phyloP scores from a whole-genome alignment of 208 protist species.

The Leishmania lainsoni region DNA sequence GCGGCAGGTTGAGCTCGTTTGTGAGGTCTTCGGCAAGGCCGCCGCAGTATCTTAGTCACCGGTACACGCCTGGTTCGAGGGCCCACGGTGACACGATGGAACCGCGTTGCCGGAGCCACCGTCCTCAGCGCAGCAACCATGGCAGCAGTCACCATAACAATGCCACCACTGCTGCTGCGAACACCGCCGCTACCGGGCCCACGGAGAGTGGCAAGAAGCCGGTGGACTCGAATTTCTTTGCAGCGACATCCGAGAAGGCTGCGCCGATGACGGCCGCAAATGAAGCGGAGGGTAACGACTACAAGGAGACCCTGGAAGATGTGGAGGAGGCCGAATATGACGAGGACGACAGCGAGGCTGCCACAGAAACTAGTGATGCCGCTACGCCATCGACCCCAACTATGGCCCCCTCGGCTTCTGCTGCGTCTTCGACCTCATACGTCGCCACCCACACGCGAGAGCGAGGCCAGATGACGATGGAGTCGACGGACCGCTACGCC shows the following conservation, averaged over 20 bases:
- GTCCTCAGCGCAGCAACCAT: not conserved
- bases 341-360: constrained; percentile 13
- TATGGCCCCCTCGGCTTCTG: not conserved
- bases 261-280: not conserved
- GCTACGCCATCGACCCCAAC: not conserved
- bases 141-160: not conserved
- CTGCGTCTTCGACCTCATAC: not conserved
- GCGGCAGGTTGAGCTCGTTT: not conserved
- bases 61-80: not conserved
- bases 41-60: constrained; percentile 16
- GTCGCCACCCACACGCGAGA: constrained; percentile 4
- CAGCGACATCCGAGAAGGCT: constrained; percentile 9
- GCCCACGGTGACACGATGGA: not conserved
- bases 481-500: constrained; percentile 24
- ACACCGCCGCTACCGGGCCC: not conserved
- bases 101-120: not conserved
- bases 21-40: not conserved
- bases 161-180: not conserved
- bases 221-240: constrained; percentile 2
- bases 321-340: constrained; percentile 29
- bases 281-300: constrained; percentile 26
- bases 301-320: constrained; percentile 27
- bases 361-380: not conserved
- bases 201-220: not conserved
- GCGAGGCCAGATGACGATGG: constrained; percentile 13